phyloP scores from a whole-genome alignment of 495 filamentous ascomycete species.

The Penicillium cosmopolitanum region DNA sequence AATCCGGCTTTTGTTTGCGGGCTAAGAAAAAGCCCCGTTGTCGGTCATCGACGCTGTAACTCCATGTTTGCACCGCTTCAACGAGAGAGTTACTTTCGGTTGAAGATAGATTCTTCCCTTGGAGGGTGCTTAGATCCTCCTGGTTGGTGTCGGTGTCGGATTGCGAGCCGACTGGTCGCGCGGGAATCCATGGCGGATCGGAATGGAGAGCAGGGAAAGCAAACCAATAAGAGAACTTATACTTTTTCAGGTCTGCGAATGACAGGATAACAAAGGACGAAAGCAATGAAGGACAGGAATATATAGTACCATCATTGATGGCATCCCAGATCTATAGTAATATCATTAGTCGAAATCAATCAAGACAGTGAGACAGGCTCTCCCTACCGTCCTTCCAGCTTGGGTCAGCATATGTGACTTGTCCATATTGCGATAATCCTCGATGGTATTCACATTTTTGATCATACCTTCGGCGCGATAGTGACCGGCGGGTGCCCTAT shows the following conservation, averaged over 20 bases:
- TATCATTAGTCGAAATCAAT: background rate
- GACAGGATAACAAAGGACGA: conserved; percentile 85
- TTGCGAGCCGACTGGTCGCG: conserved; percentile 17
- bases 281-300: conserved; percentile 87
- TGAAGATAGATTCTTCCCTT: conserved; percentile 53
- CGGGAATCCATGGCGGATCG: conserved; percentile 73
- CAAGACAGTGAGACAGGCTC: conserved; percentile 1
- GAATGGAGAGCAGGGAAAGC: conserved; percentile 92
- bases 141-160: conserved; percentile 1
- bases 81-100: conserved; percentile 74
- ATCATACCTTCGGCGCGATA: conserved; percentile 91
- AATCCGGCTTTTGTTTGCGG: conserved; percentile 58
- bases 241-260: conserved; percentile 97
- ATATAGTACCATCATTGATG: conserved; percentile 93
- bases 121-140: conserved; percentile 24
- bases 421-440: conserved; percentile 82
- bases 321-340: conserved; percentile 86
- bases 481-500: conserved; percentile 70
- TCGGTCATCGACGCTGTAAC: conserved; percentile 71
- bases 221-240: conserved; percentile 93
- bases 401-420: conserved; percentile 72
- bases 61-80: conserved; percentile 84
- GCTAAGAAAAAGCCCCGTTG: conserved; percentile 95
- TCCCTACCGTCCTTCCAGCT: conserved; percentile 71
- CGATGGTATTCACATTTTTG: conserved; percentile 94